These are phyloP conservation scores for Lipomyces yamadae DNA, from an alignment of 805 yeast species.

Conservation along the genomic window DNA sequence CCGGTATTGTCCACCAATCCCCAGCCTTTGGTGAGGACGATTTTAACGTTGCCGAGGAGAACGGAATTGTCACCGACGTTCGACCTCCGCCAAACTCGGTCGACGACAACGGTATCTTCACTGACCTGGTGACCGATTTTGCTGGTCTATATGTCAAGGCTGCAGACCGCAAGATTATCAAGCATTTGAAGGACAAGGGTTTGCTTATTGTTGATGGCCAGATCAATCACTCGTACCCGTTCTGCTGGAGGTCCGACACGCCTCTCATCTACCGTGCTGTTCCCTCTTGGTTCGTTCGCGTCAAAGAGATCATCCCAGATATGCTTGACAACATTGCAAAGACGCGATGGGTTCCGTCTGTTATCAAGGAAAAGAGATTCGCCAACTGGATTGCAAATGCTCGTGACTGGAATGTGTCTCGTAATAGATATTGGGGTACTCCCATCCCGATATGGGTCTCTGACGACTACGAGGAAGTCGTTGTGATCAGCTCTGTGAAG, in stretches of 20 bases:
- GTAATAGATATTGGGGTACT: conserved; percentile 99
- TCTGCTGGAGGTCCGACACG: conserved; percentile 99
- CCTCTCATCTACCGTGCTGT: conserved; percentile 95
- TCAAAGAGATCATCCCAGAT: conserved; percentile 82
- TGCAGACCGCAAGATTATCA: conserved; percentile 90
- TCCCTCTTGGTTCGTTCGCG: conserved; percentile 98
- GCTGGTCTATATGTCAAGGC: conserved; percentile 90
- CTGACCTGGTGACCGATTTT: conserved; percentile 72
- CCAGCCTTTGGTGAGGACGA: conserved; percentile 99
- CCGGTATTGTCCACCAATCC: conserved; percentile 98
- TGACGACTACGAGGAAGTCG: conserved; percentile 89
- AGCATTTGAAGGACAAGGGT: conserved; percentile 77
- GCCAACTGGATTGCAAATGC: conserved; percentile 98
- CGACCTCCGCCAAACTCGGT: conserved; percentile 88
- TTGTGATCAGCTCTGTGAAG: conserved; percentile 88
- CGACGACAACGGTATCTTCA: conserved; percentile 89
- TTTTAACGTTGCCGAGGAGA: conserved; percentile 76
- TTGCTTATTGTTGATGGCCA: conserved; percentile 76
- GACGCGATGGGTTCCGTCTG: conserved; percentile 93
- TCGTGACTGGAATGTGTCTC: conserved; percentile 97
- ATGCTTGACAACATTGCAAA: conserved; percentile 83
- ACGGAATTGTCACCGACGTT: conserved; percentile 74
- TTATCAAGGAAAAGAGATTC: conserved; percentile 91
- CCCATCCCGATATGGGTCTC: conserved; percentile 98
- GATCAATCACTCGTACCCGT: conserved; percentile 94